These are phyloP conservation scores for Coemansia sp. DNA, from an alignment of 192 early-diverging fungal species.

Conservation along the genomic window DNA sequence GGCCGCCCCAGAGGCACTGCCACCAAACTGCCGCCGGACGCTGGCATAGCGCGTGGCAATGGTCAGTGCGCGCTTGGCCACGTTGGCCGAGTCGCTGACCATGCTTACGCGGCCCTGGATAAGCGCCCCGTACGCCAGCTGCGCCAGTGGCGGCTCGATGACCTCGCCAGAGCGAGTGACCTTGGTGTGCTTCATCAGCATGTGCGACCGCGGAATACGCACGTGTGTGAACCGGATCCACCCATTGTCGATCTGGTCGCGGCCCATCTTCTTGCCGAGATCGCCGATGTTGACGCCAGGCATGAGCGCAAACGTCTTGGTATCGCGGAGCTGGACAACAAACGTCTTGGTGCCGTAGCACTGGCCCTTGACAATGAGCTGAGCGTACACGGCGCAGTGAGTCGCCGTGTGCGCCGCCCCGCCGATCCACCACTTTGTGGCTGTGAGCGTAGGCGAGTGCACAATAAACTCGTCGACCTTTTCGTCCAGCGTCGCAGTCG, in stretches of 20 bases:
- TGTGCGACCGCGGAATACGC: slow-evolving; percentile 85
- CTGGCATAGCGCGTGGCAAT: slow-evolving; percentile 91
- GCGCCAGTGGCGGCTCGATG: slow-evolving; percentile 77
- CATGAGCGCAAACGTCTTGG: slow-evolving; percentile 74
- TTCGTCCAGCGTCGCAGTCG: slow-evolving; percentile 87
- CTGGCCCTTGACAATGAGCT: slow-evolving; percentile 80
- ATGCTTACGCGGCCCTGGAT: slow-evolving; percentile 83
- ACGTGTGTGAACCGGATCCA: slow-evolving; percentile 94
- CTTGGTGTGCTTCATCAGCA: slow-evolving; percentile 95
- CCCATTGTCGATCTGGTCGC: slow-evolving; percentile 91
- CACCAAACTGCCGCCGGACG: slow-evolving; percentile 86
- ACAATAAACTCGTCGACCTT: slow-evolving; percentile 85
- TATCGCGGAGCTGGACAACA: slow-evolving; percentile 83
- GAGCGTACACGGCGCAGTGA: slow-evolving; percentile 80
- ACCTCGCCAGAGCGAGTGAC: slow-evolving; percentile 78
- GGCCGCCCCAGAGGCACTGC: slow-evolving; percentile 57
- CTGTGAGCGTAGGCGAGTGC: slow-evolving; percentile 74
- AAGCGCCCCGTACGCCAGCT: slow-evolving; percentile 87
- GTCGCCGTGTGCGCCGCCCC: slow-evolving; percentile 91
- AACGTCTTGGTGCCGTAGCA: slow-evolving; percentile 87
- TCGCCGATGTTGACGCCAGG: slow-evolving; percentile 91
- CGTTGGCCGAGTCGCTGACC: slow-evolving; percentile 83
- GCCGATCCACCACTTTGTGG: slow-evolving; percentile 98
- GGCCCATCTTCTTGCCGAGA: slow-evolving; percentile 92
- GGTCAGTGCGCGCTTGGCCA: slow-evolving; percentile 87